Percentiles rank a stretch among this genome's conserved stretches.
Evolutionary conservation across 768 basidiomycete genomes (phyloP).

Genomic region (Leucogyrophana mollusca): DNA sequence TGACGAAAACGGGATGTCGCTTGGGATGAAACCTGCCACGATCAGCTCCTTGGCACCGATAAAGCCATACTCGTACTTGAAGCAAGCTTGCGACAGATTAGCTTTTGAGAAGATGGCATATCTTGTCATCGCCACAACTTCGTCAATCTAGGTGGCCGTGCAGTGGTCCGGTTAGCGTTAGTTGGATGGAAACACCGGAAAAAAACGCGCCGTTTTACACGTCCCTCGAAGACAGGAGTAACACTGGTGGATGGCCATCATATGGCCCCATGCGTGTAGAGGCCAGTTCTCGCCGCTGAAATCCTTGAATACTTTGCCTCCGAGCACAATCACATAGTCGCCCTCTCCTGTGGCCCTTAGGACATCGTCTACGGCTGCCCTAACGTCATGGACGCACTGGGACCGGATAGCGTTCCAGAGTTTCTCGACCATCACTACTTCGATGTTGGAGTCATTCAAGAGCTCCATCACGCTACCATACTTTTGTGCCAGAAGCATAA

Average conservation of each 20-base stretch:
- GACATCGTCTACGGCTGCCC: slow-evolving; percentile 30
- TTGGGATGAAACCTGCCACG: slow-evolving; percentile 30
- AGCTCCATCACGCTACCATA: slow-evolving; percentile 29
- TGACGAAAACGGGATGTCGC: slow-evolving; percentile 17
- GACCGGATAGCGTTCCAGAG: slow-evolving; percentile 29
- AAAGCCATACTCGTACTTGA: slow-evolving; percentile 21
- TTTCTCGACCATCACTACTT: slow-evolving; percentile 30
- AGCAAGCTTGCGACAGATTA: slow-evolving; percentile 13
- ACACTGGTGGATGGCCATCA: slow-evolving; percentile 27
- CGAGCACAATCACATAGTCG: slow-evolving; percentile 30
- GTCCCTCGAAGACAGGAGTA: slow-evolving; percentile 31
- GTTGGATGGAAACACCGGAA: too few species aligned
- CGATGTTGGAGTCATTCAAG: slow-evolving; percentile 28
- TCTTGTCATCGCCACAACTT: slow-evolving; percentile 29
- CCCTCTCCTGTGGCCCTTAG: slow-evolving; percentile 22
- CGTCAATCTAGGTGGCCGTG: slow-evolving; percentile 21
- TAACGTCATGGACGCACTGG: slow-evolving; percentile 28
- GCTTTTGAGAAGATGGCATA: slow-evolving; percentile 19
- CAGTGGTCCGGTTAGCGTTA: too few species aligned
- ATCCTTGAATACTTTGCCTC: slow-evolving; percentile 33
- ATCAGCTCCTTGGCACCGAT: slow-evolving; percentile 24
- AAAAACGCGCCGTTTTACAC: slow-evolving; percentile 29
- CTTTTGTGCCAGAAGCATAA: slow-evolving; percentile 36
- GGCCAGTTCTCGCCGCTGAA: slow-evolving; percentile 26
- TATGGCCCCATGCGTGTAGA: slow-evolving; percentile 35